Evolutionary conservation across 2,329 filamentous ascomycete species (phyloP), one percentile per base, ranked within the genome.

Genomic region (Chrysoporthe puriensis): DNA sequence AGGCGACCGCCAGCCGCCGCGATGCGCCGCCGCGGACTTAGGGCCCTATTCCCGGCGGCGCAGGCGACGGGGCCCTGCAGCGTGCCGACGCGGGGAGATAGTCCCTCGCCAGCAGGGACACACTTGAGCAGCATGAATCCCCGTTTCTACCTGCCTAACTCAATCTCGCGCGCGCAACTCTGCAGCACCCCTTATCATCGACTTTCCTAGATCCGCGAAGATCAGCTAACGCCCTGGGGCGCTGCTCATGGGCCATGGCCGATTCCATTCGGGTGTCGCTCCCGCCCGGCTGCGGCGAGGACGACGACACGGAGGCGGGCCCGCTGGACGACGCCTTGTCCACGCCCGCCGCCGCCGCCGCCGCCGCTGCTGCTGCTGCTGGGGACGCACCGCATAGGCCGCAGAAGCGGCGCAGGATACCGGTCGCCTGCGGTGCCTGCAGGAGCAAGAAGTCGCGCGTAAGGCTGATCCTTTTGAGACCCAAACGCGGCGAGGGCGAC

Each of bases 381-480:
- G 5, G 13, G 57, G 44, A 54, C 48, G 57, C 14, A 43, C 63
- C 8, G 57, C 57, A 21, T 54, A 59, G 67, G 11, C 67, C 67
- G 34, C 66, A 68, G 65, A 70, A 70, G 56, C 66, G 68, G 8
- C 62, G 66, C 46, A 68, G 68, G 36, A 67, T 70, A 46, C 66
- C 68, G 5, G 63, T 68, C 21, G 68, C 68, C 26, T 70, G 68
- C 16, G 66, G 68, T 63, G 66, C 66, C 13, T 70, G 68, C 63
- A 68, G 68, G 48, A 66, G 56, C 60, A 67, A 66, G 60, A 70
- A 70, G 60, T 70, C 68, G 2, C 61, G 68, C 34, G 68, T 68
- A 67, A 62, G 67, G 36, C 58, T 50, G 9, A 40, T 43, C 2
- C 2, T 26, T 26, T 26, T 6, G n/a, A 40, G 36, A 58, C 11